Base-by-base conservation (phyloP, 495 filamentous ascomycete genomes). In the Pseudotulostoma volvatum region DNA sequence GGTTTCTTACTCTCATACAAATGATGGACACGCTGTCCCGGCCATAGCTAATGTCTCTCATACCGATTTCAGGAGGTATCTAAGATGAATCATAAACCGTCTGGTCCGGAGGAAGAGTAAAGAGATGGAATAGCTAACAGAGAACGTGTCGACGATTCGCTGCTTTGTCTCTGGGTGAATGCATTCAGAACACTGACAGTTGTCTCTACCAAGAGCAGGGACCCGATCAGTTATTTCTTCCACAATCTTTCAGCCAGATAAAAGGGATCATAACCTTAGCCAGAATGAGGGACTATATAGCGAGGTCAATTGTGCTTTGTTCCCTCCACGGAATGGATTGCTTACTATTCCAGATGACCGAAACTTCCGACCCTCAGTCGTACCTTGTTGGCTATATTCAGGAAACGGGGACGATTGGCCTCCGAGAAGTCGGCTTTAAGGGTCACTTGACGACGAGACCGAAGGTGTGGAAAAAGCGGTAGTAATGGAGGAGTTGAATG, bases 151-250 rank as follows among this genome's bases (percentile, higher is more conserved):
- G 28, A 79, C 63, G 18, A 68, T 68, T 21, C 83, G 67, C 55
- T 94, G 86, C 52, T 57, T 73, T 9, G 86, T 94, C 37, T 79
- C 73, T 41, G 72, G 74, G 51, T 93, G 76, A 7, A 84, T 64
- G 53, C 86, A 94, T 35, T 61, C 52, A 0, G 52, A 41, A 49
- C 85, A 93, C 36, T 75, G 81, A 50, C 85, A 93, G 49, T 86
- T 81, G 39, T 93, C 85, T 47, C 85, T 87, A 20, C 19, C 31
- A 9, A 25, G 15, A 8, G 20, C 9, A 30, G 13, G 11, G 15
- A 9, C 19, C 36, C 21, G 7, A 39, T 39, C 11, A 31, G 13
- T n/a, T 14, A 18, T n/a, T 25, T 1, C 11, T 11, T 16, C n/a
- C 18, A 16, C 3, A n/a, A 20, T 18, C 15, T 9, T 32, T 37